phyloP scores from a whole-genome alignment of 2,329 filamentous ascomycete genomes.

The Elsinoe batatas region DNA sequence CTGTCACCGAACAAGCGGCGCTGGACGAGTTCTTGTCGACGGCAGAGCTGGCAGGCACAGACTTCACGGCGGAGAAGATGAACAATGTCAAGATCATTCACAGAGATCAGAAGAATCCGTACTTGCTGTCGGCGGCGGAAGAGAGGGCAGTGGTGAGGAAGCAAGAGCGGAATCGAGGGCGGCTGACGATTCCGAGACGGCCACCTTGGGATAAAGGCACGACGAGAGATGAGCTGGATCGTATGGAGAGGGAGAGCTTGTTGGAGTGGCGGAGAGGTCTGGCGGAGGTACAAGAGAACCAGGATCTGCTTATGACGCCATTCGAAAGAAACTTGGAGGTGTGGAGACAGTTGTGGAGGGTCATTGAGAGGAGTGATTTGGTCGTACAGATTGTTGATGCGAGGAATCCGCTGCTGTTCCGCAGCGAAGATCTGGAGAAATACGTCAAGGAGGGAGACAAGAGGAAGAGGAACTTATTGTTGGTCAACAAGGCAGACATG shows the following conservation, averaged over 20 bases:
- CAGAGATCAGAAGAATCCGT: constrained; percentile 90
- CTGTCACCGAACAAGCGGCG: constrained; percentile 90
- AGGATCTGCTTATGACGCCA: constrained; percentile 92
- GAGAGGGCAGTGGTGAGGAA: constrained; percentile 70
- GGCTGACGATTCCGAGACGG: constrained; percentile 79
- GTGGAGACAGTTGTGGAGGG: constrained; percentile 95
- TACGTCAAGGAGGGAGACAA: constrained; percentile 91
- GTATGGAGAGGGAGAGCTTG: constrained; percentile 67
- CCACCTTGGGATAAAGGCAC: constrained; percentile 82
- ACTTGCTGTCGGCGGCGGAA: constrained; percentile 73
- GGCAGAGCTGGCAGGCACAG: constrained; percentile 91
- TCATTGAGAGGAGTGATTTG: constrained; percentile 91
- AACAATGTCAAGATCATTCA: constrained; percentile 99
- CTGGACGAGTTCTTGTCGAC: constrained; percentile 95
- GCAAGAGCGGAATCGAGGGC: constrained; percentile 67
- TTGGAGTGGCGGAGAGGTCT: constrained; percentile 82
- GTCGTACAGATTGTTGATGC: constrained; percentile 98
- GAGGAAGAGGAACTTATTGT: constrained; percentile 78
- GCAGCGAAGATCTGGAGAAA: constrained; percentile 82
- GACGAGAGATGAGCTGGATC: constrained; percentile 72
- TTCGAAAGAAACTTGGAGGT: constrained; percentile 97
- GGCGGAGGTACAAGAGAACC: constrained; percentile 85
- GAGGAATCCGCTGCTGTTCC: constrained; percentile 84
- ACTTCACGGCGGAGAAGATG: constrained; percentile 98
- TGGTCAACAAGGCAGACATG: constrained; percentile 99